Base-by-base conservation (phyloP, 73 alveolate genomes). In the Tetrahymena thermophila region DNA sequence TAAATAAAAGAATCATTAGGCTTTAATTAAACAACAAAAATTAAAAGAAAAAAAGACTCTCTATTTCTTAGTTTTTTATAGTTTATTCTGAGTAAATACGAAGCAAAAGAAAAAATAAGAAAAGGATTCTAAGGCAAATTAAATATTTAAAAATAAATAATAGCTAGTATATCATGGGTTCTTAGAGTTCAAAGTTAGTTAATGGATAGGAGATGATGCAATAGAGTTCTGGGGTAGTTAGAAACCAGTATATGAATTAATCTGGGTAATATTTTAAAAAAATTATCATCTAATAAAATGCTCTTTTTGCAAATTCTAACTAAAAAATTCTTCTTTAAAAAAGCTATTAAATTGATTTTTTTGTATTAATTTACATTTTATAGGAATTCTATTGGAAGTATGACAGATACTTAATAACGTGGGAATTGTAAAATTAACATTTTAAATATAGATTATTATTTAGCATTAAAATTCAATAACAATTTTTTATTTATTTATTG, bases 181-280 rank as follows among this genome's bases (percentile, higher is more conserved):
- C 97, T n/a, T 56, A 95, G 93, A 95, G 97, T 38, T 85, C 95
- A 25, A 95, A 95, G 89, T 95, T 95, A 95, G 97, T 95, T 23
- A 95, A 71, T 71, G 89, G 89, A n/a, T 71, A 71, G 89, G 89
- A 71, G 89, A 89, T 31, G 97, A 95, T 34, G 94, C 94, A 34
- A 43, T 43, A 35, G 84, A 93, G 44, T 95, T 85, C 42, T 93
- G 94, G 84, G 84, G 89, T 89, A 84, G 93, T 16, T 55, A 55
- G 84, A 85, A 71, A 71, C 31, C 37, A 95, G 9, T 95, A 95
- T 37, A 89, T 95, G 97, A 95, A 95, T 25, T 85, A 94, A 42
- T 94, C 95, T 89, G 97, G 97, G 97, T 94, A 94, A 15, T 43
- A 4, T 1, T 35, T 21, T 50, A 34, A 4, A 84, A 43, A 31